These are phyloP conservation scores for Begonia masoniana DNA, from an alignment of 306 rosid species.

Conservation along the genomic window DNA sequence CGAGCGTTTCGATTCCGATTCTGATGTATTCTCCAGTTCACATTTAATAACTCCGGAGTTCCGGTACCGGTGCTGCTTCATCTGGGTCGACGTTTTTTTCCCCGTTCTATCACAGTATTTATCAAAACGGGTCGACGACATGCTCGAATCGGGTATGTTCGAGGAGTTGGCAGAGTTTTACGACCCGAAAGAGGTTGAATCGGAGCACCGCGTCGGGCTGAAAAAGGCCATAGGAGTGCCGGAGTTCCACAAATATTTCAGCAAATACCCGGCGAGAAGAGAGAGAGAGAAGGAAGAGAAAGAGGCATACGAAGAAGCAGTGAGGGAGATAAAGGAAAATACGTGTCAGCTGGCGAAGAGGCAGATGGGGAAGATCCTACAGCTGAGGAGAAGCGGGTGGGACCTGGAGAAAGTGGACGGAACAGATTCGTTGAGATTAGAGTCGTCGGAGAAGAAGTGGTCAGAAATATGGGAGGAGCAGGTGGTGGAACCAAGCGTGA, in stretches of 20 bases:
- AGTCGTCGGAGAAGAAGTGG: slow-evolving; percentile 24
- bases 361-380: slow-evolving; percentile 53
- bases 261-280: slow-evolving; percentile 9
- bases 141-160: slow-evolving; percentile 75
- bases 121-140: slow-evolving; percentile 66
- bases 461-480: slow-evolving; percentile 57
- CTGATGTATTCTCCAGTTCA: slow-evolving; percentile 22
- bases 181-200: slow-evolving; percentile 16
- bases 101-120: slow-evolving; percentile 39
- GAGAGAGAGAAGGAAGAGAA: slow-evolving; percentile 24
- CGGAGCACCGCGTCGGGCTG: slow-evolving; percentile 28
- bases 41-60: slow-evolving; percentile 25
- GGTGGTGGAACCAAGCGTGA: slow-evolving; percentile 79
- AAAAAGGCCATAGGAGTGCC: slow-evolving; percentile 86
- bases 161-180: slow-evolving; percentile 69
- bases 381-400: slow-evolving; percentile 52
- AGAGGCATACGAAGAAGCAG: slow-evolving; percentile 52
- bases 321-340: slow-evolving; percentile 57
- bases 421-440: slow-evolving; percentile 46
- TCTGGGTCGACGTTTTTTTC: slow-evolving; percentile 72
- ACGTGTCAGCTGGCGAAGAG: slow-evolving; percentile 57
- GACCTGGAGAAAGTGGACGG: slow-evolving; percentile 73
- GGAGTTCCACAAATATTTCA: slow-evolving; percentile 59
- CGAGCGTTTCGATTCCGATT: slow-evolving; percentile 28
- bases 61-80: slow-evolving; percentile 65